phyloP scores from a whole-genome alignment of 148 eudicot species.

The Nepenthes mirabilis region DNA sequence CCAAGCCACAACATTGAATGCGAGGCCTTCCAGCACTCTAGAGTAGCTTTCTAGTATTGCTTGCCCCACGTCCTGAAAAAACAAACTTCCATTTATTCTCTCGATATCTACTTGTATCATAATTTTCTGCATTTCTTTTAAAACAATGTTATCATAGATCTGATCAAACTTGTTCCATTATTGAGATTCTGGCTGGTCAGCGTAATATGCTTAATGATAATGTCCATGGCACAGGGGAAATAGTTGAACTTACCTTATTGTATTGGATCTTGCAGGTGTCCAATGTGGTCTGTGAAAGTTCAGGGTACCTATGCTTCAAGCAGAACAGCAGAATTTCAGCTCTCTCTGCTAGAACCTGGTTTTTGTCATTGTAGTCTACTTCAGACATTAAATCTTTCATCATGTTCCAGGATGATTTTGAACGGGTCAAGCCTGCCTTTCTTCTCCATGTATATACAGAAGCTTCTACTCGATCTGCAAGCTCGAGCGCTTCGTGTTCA shows the following conservation, averaged over 20 bases:
- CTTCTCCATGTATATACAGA: slow-evolving; percentile 81
- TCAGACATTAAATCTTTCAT: slow-evolving; percentile 55
- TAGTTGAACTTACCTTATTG: slow-evolving; percentile 45
- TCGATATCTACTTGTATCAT: neutral
- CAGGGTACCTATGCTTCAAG: slow-evolving; percentile 83
- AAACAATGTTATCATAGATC: too few relatives aligned
- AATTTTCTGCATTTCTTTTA: too few relatives aligned
- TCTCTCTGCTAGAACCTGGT: slow-evolving; percentile 57
- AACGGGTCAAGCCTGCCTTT: slow-evolving; percentile 50
- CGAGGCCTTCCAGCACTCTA: slow-evolving; percentile 84
- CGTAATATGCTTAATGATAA: too few relatives aligned
- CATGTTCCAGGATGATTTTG: slow-evolving; percentile 71
- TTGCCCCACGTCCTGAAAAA: slow-evolving; percentile 78
- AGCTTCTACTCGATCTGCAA: slow-evolving; percentile 86
- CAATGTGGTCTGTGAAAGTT: slow-evolving; percentile 81
- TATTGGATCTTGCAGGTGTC: slow-evolving; percentile 89
- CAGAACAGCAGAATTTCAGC: slow-evolving; percentile 57
- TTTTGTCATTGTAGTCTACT: slow-evolving; percentile 62
- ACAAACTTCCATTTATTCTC: neutral
- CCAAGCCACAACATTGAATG: slow-evolving; percentile 66
- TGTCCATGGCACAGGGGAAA: neutral
- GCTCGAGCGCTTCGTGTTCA: slow-evolving; percentile 86
- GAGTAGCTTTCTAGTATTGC: slow-evolving; percentile 93
- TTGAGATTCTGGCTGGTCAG: too few relatives aligned
- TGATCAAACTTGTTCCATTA: too few relatives aligned